Conservation (phyloP, 371 early-diverging fungal genomes). For the Syncephalastrum racemosum region DNA sequence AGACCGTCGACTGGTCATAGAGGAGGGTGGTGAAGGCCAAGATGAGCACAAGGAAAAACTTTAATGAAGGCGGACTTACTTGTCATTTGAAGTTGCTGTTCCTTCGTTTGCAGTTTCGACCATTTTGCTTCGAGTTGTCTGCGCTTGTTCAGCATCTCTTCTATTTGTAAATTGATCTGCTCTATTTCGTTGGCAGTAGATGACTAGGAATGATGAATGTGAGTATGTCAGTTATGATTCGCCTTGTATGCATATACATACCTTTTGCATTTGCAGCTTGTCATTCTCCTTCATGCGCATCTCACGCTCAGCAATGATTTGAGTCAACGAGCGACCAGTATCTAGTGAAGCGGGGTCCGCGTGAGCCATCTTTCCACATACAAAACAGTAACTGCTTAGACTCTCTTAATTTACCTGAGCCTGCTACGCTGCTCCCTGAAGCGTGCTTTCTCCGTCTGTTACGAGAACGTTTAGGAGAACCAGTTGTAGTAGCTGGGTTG, state of each 20-base stretch:
- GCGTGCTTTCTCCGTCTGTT: conserved; percentile 42
- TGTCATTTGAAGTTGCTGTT: conserved; percentile 53
- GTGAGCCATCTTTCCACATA: too few relatives aligned
- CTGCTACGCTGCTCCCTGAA: conserved; percentile 8
- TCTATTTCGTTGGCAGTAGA: conserved; percentile 56
- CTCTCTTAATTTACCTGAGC: conserved; percentile 4
- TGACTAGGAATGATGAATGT: conserved; percentile 22
- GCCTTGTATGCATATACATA: conserved; percentile 7
- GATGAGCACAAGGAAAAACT: background rate
- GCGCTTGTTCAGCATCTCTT: conserved; percentile 52
- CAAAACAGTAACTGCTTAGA: conserved; percentile 14
- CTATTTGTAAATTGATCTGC: conserved; percentile 62
- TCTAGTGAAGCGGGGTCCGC: too few relatives aligned
- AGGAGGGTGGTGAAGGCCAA: background rate
- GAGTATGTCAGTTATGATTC: background rate
- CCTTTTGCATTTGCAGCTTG: conserved; percentile 53
- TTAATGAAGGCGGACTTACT: conserved; percentile 33
- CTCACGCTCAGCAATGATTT: conserved; percentile 53
- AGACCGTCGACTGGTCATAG: conserved; percentile 39
- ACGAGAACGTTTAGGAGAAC: conserved; percentile 26
- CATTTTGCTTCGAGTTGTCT: conserved; percentile 53
- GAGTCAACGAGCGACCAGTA: conserved; percentile 22
- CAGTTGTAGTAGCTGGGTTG: conserved; percentile 11
- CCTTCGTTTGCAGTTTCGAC: conserved; percentile 55
- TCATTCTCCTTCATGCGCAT: conserved; percentile 50